Percentiles rank a stretch among this genome's conserved stretches.
These are phyloP conservation scores for Elymus sibiricus DNA, from an alignment of 176 grass and related monocot species.

Conservation along the genomic window DNA sequence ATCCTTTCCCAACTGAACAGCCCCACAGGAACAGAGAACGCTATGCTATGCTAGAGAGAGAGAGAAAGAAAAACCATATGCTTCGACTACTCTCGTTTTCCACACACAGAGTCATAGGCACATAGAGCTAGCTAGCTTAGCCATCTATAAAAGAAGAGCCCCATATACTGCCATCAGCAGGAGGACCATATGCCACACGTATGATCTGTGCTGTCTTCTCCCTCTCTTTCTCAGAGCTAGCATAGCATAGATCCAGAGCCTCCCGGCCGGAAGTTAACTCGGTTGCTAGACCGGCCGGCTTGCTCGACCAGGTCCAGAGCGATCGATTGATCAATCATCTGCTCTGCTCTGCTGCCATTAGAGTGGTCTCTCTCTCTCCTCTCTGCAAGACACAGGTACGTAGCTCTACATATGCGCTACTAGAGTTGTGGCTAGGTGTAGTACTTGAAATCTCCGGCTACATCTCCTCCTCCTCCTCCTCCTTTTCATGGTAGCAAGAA, in stretches of 20 bases:
- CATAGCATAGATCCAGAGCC: slow-evolving; percentile 14
- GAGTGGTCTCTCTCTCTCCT: not conserved
- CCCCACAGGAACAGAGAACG: slow-evolving; percentile 10
- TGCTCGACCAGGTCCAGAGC: not conserved
- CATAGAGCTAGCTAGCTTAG: slow-evolving; percentile 1
- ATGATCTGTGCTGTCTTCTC: slow-evolving; percentile 32
- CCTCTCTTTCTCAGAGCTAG: slow-evolving; percentile 6
- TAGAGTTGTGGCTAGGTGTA: not conserved
- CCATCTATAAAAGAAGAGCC: slow-evolving; percentile 49
- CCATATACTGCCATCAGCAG: slow-evolving; percentile 36
- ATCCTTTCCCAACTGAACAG: slow-evolving; percentile 28
- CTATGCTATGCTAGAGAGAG: not conserved
- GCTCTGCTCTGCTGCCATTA: not conserved
- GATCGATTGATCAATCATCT: slow-evolving; percentile 36
- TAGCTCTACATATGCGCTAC: not conserved
- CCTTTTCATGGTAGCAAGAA: not conserved
- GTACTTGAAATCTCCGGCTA: not conserved
- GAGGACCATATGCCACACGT: slow-evolving; percentile 48
- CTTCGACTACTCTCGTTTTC: not conserved
- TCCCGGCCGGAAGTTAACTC: slow-evolving; percentile 18
- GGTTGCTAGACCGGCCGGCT: not conserved
- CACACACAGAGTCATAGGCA: not conserved
- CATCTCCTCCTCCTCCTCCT: not conserved
- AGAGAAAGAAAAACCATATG: slow-evolving; percentile 1
- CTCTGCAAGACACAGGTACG: slow-evolving; percentile 5